phyloP scores from a whole-genome alignment of 192 early-diverging fungal genomes.

The Spinellus fusiger region DNA sequence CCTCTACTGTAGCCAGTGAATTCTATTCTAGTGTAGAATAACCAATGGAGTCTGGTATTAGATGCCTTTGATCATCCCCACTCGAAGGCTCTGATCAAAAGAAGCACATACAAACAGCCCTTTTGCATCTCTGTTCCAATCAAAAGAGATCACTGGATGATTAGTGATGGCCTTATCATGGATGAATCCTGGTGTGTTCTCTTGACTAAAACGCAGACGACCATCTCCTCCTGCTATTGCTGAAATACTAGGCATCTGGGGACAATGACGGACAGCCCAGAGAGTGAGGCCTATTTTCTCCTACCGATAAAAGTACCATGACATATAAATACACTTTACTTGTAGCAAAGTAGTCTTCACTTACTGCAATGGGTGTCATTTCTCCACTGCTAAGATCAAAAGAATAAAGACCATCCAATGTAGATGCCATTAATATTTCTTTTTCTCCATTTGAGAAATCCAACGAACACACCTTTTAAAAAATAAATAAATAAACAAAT shows the following conservation, averaged over 20 bases:
- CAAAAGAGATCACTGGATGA: constrained; percentile 62
- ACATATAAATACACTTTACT: background rate
- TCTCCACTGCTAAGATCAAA: constrained; percentile 54
- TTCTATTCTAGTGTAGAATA: background rate
- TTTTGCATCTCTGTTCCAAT: constrained; percentile 60
- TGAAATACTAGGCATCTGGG: constrained; percentile 63
- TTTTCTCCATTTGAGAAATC: constrained; percentile 49
- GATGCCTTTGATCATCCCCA: constrained; percentile 48
- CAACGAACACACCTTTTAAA: constrained; percentile 25
- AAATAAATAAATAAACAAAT: constrained; percentile 36
- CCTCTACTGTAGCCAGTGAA: background rate
- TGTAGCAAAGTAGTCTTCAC: background rate
- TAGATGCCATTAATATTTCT: constrained; percentile 52
- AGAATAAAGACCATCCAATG: constrained; percentile 46
- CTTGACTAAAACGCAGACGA: constrained; percentile 48
- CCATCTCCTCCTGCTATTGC: constrained; percentile 57
- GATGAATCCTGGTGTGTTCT: constrained; percentile 33
- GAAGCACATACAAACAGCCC: constrained; percentile 58
- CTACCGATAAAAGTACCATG: constrained; percentile 6
- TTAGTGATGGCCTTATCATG: constrained; percentile 39
- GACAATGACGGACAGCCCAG: constrained; percentile 60
- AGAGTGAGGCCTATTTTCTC: constrained; percentile 35
- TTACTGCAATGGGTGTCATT: constrained; percentile 20
- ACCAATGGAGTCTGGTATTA: background rate
- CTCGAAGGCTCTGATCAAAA: constrained; percentile 62